phyloP scores from a whole-genome alignment of 2,329 filamentous ascomycete genomes.

The Dothideomycetes sp. region DNA sequence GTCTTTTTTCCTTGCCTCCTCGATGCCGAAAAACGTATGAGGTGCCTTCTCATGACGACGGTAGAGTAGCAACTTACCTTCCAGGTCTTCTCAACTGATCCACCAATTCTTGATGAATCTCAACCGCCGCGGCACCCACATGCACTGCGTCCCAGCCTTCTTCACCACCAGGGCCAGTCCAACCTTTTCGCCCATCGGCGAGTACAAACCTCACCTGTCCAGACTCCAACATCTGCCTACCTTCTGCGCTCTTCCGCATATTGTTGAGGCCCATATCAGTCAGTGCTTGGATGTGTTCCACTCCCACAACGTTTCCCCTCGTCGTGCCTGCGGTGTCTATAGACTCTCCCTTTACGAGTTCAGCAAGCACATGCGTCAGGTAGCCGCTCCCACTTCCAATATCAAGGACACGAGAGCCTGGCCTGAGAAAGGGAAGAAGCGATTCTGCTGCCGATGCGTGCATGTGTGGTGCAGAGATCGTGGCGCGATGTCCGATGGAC shows the following conservation, averaged over 20 bases:
- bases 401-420: slow-evolving; percentile 38
- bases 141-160: slow-evolving; percentile 83
- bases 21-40: too few species aligned
- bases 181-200: slow-evolving; percentile 50
- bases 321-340: too few species aligned
- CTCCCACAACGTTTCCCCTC: slow-evolving; percentile 31
- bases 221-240: slow-evolving; percentile 46
- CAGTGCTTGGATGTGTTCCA: slow-evolving; percentile 39
- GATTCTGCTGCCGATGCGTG: slow-evolving; percentile 55
- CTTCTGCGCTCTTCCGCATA: slow-evolving; percentile 31
- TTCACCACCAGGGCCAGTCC: slow-evolving; percentile 32
- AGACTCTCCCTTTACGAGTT: slow-evolving; percentile 51
- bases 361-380: slow-evolving; percentile 76
- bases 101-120: slow-evolving; percentile 61
- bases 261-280: slow-evolving; percentile 30
- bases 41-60: too few species aligned
- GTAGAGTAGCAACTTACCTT: slow-evolving; percentile 33
- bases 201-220: slow-evolving; percentile 61
- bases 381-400: slow-evolving; percentile 50
- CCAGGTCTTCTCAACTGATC: slow-evolving; percentile 72
- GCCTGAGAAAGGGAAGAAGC: slow-evolving; percentile 46
- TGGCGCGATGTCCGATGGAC: slow-evolving; percentile 54
- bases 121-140: slow-evolving; percentile 74
- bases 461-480: slow-evolving; percentile 66
- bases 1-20: too few species aligned